Evolutionary conservation across 75 land plant genomes (phyloP).

Genomic region (Ceratopteris richardii): DNA sequence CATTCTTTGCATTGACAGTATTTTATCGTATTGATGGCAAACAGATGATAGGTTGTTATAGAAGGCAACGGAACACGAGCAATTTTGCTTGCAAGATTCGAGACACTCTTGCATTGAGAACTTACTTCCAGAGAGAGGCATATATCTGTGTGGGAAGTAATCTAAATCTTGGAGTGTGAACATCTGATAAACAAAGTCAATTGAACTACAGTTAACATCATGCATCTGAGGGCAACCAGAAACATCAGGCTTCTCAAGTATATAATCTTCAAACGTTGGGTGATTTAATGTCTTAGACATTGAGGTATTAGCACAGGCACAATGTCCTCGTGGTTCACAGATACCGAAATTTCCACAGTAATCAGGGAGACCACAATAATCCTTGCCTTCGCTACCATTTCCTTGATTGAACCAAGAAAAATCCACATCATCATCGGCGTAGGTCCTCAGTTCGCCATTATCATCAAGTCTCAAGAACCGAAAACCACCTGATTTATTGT

Average conservation of each 20-base stretch:
- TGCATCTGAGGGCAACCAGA: not conserved
- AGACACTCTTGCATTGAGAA: conserved; percentile 31
- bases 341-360: not conserved
- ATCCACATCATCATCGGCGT: not conserved
- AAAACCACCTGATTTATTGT: not conserved
- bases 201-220: not conserved
- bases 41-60: conserved; percentile 27
- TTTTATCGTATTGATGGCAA: conserved; percentile 36
- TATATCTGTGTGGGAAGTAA: conserved; percentile 3
- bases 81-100: conserved; percentile 35
- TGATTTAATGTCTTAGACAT: not conserved
- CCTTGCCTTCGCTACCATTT: not conserved
- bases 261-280: not conserved
- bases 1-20: conserved; percentile 1
- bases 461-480: not conserved
- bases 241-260: not conserved
- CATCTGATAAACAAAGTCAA: not conserved
- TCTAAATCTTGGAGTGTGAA: not conserved
- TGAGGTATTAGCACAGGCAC: not conserved
- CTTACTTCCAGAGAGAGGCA: conserved; percentile 12
- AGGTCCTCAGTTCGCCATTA: not conserved
- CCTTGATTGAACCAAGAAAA: conserved; percentile 5
- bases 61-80: conserved; percentile 55
- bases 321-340: not conserved
- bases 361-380: not conserved